These are phyloP conservation scores for Diutina pseudorugosa DNA, from an alignment of 1,139 yeast genomes.

Conservation along the genomic window DNA sequence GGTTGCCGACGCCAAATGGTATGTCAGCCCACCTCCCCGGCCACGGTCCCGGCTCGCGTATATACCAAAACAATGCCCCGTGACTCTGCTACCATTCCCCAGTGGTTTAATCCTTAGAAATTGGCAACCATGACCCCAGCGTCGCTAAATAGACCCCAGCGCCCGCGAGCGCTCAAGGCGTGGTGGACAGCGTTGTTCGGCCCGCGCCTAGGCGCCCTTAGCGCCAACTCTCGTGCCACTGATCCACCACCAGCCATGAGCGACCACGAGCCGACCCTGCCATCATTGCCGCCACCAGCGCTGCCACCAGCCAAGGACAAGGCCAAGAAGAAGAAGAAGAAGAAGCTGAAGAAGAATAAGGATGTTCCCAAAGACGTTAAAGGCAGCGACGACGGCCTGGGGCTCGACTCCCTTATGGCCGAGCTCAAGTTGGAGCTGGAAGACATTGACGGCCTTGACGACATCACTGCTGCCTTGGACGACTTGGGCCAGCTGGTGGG, in stretches of 20 bases:
- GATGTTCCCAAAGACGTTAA: background rate
- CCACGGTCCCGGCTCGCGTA: too few relatives aligned
- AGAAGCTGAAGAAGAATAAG: background rate
- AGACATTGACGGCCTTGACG: conserved; percentile 4
- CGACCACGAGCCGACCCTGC: background rate
- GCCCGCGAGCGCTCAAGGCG: background rate
- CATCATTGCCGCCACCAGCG: background rate
- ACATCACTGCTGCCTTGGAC: conserved; percentile 1
- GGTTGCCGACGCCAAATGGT: too few relatives aligned
- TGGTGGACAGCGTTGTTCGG: background rate
- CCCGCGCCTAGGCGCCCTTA: background rate
- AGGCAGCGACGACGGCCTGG: background rate
- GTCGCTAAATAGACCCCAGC: background rate
- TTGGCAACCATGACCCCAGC: too few relatives aligned
- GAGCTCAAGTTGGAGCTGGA: background rate
- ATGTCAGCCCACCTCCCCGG: too few relatives aligned
- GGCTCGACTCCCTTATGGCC: background rate
- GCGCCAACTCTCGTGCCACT: background rate
- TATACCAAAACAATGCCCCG: too few relatives aligned
- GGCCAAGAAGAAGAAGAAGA: conserved; percentile 5
- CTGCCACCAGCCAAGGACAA: conserved; percentile 4
- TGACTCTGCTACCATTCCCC: too few relatives aligned
- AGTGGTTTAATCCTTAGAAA: too few relatives aligned
- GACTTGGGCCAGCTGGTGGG: background rate
- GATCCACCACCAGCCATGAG: background rate